phyloP scores from a whole-genome alignment of 1,139 yeast species.

The Arxiozyma slooffiae region DNA sequence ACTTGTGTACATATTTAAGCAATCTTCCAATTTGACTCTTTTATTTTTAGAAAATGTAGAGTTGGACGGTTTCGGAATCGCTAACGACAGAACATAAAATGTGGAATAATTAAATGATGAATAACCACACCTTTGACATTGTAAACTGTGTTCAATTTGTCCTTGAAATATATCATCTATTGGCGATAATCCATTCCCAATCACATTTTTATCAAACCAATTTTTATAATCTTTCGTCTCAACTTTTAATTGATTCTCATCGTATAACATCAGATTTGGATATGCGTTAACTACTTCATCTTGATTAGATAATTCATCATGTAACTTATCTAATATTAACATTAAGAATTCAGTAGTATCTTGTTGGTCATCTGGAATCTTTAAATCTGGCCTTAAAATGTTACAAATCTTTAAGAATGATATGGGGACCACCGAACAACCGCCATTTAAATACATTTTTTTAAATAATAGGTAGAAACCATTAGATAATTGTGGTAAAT shows the following conservation, averaged over 20 bases:
- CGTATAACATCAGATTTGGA: slow-evolving; percentile 32
- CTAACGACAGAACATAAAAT: slow-evolving; percentile 56
- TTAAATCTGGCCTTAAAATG: slow-evolving; percentile 50
- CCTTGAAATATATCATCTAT: slow-evolving; percentile 57
- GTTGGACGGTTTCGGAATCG: slow-evolving; percentile 42
- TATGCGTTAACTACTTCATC: slow-evolving; percentile 33
- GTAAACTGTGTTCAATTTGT: slow-evolving; percentile 53
- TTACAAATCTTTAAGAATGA: slow-evolving; percentile 50
- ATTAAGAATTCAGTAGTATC: slow-evolving; percentile 70
- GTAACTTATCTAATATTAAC: slow-evolving; percentile 55
- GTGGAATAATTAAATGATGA: slow-evolving; percentile 50
- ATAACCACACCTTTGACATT: slow-evolving; percentile 55
- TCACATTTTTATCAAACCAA: slow-evolving; percentile 47
- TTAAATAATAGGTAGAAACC: slow-evolving; percentile 44
- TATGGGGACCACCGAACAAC: slow-evolving; percentile 54
- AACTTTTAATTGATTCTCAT: slow-evolving; percentile 30
- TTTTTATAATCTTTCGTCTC: slow-evolving; percentile 43
- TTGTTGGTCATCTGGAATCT: slow-evolving; percentile 65
- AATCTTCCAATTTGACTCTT: slow-evolving; percentile 44
- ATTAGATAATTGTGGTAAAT: slow-evolving; percentile 28
- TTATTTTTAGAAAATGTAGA: slow-evolving; percentile 28
- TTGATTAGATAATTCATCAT: slow-evolving; percentile 49
- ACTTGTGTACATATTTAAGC: slow-evolving; percentile 55
- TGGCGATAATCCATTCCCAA: slow-evolving; percentile 56
- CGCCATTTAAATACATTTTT: slow-evolving; percentile 43